A percentile compares a stretch with the other conserved stretches of the same genome.
These are phyloP conservation scores for Cladosporium sp. DNA, from an alignment of 2,329 filamentous ascomycete species.

Conservation along the genomic window DNA sequence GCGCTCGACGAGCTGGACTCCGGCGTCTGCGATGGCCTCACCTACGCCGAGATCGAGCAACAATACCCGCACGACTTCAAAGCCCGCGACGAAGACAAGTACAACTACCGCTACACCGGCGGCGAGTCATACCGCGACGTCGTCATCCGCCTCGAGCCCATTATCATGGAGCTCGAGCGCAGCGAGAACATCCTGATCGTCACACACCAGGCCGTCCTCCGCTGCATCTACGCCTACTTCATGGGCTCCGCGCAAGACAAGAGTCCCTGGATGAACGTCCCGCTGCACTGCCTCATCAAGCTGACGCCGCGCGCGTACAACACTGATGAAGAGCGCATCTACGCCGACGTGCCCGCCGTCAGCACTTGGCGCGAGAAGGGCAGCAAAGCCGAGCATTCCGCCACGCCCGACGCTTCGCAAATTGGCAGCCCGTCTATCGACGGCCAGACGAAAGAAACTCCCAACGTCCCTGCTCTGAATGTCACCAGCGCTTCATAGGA, in stretches of 20 bases:
- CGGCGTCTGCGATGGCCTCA: constrained; percentile 93
- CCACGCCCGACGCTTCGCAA: constrained; percentile 24
- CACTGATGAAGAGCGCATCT: constrained; percentile 83
- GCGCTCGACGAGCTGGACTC: constrained; percentile 95
- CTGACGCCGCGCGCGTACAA: constrained; percentile 92
- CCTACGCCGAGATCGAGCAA: constrained; percentile 91
- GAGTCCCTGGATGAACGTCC: constrained; percentile 98
- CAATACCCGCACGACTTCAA: constrained; percentile 91
- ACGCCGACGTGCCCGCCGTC: constrained; percentile 90
- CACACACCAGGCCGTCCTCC: constrained; percentile 92
- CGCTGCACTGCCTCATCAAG: constrained; percentile 93
- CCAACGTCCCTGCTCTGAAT: constrained; percentile 3
- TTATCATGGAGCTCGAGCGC: constrained; percentile 98
- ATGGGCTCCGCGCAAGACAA: constrained; percentile 94
- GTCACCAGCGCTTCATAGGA: constrained; percentile 11
- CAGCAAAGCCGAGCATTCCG: constrained; percentile 82
- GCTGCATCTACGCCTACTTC: constrained; percentile 98
- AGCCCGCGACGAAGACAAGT: constrained; percentile 96
- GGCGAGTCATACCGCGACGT: constrained; percentile 96
- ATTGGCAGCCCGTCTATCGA: constrained; percentile 14
- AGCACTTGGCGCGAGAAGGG: constrained; percentile 96
- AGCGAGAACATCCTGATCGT: constrained; percentile 97
- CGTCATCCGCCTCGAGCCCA: constrained; percentile 94
- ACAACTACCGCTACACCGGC: constrained; percentile 98
- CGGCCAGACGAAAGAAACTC: constrained; percentile 6